Evolutionary conservation across 2,329 filamentous ascomycete genomes (phyloP).

Genomic region (Pseudogymnoascus sp.): DNA sequence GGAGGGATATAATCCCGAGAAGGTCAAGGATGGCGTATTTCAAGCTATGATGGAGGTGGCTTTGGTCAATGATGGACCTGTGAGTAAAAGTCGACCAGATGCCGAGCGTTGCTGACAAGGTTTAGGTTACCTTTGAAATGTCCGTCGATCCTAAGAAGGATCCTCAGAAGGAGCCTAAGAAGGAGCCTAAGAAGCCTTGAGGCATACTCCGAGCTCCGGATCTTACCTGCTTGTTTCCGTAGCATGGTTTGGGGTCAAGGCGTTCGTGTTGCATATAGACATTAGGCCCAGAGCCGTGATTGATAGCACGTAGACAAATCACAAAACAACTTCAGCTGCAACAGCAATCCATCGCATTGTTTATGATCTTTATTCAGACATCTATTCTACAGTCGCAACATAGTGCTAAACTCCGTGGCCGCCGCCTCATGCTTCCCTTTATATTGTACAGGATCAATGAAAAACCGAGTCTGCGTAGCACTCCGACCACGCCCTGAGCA

Average conservation of each 20-base stretch:
- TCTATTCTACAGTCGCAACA: constrained; percentile 9
- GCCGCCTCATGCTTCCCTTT: constrained; percentile 6
- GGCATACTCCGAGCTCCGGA: background rate
- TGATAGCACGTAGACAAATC: background rate
- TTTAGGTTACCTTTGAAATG: constrained; percentile 2
- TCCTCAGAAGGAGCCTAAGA: background rate
- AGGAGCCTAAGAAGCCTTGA: background rate
- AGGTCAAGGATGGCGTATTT: constrained; percentile 91
- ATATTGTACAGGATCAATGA: constrained; percentile 8
- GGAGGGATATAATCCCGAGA: constrained; percentile 60
- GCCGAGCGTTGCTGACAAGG: background rate
- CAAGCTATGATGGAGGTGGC: constrained; percentile 99
- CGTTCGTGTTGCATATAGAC: background rate
- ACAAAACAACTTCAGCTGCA: background rate
- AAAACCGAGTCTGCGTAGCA: constrained; percentile 1
- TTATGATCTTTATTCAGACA: constrained; percentile 8
- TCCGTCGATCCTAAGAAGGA: background rate
- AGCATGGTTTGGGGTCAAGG: background rate
- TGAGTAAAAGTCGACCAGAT: constrained; percentile 28
- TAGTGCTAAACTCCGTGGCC: constrained; percentile 7
- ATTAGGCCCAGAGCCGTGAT: background rate
- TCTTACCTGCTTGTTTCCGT: background rate
- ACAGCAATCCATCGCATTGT: background rate
- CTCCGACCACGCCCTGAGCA: constrained; percentile 1
- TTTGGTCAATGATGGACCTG: constrained; percentile 75